Base-by-base conservation (phyloP, 106 monocot species). In the Xerophyta viscosa region DNA sequence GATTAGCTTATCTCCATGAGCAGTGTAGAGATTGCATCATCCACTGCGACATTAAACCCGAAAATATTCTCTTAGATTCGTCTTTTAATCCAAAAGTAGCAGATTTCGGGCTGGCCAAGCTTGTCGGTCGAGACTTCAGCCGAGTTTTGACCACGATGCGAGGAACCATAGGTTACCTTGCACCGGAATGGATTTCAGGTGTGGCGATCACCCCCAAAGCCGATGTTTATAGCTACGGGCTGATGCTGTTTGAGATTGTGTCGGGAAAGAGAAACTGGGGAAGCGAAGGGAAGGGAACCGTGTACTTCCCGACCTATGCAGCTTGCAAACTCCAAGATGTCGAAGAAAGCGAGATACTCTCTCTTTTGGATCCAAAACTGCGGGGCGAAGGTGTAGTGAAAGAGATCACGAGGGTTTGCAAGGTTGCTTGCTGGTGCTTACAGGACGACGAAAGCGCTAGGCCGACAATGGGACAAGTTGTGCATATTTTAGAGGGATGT, bases 21-120 rank as follows among this genome's bases (percentile, higher is more conserved):
- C 8, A 62, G 15, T 74, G 67, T 46, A 74, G 62, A 36, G 62
- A 67, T 22, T 57, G 74, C 45, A 74, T 74, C 31, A 61, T 74
- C 7, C 74, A 74, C n/a, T 74, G 62, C 15, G 67, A 74, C 23
- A 68, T 74, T 29, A 74, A 74, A 21, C 74, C 74, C 5, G 67
- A 68, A 27, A 74, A 74, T 50, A 74, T 74, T 20, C 62, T 68
- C 4, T 39, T 74, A 25, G 74, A 67, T 46, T 39, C 45, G 12
- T 62, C 48, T 2, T 67, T 54, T 30, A 41, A 26, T n/a, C 67
- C 74, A 1, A 74, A 74, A 52, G 46, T 74, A n/a, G 62, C 62
- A 1, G 75, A 75, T 44, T 68, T 75, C 29, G 63, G n/a, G 7
- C 28, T 68, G 44, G 75, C 75, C 6, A 75, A 75, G 57, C 75